Base-by-base conservation (phyloP, 2,329 filamentous ascomycete genomes). In the Thielaviopsis populi region DNA sequence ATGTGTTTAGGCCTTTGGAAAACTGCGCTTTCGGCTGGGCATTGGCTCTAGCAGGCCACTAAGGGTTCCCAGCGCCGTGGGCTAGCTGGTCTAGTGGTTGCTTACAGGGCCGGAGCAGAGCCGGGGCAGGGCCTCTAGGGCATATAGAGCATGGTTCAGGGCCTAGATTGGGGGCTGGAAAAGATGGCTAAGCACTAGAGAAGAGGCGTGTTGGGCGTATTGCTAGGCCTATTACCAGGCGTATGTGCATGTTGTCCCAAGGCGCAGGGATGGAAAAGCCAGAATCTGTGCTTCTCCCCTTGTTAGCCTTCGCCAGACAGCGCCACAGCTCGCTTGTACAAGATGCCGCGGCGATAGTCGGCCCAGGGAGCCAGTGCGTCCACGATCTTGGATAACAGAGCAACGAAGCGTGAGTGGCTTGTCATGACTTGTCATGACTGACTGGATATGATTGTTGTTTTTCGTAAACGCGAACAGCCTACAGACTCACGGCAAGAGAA, bases 61-160 rank as follows among this genome's bases (percentile, higher is more conserved):
- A 30, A n/a, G 13, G 7, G 30, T 27, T 19, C 53, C 24, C 24
- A 56, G 53, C 53, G 27, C n/a, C 30, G 17, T 56, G 53, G 53
- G 53, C 30, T 30, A 27, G 53, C 30, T 30, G 53, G 53, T 22
- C 6, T 56, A 19, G 17, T 19, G n/a, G 53, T 7, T n/a, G 17
- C 30, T 56, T 56, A 56, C 53, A 56, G 53, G 53, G 53, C 53
- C 53, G 6, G n/a, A n/a, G n/a, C n/a, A n/a, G n/a, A n/a, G n/a
- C n/a, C n/a, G 30, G n/a, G 50, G 7, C 50, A 54, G 50, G 27
- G 24, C 46, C 15, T 50, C 11, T 15, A 15, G 15, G 46, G 46
- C 10, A 22, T 48, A 48, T 48, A 33, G 50, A 11, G 10, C 8
- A 19, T 37, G 53, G 24, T 56, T 22, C 53, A 56, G 53, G 42